phyloP scores from a whole-genome alignment of 2,329 filamentous ascomycete species.

The Diaporthe destruens region DNA sequence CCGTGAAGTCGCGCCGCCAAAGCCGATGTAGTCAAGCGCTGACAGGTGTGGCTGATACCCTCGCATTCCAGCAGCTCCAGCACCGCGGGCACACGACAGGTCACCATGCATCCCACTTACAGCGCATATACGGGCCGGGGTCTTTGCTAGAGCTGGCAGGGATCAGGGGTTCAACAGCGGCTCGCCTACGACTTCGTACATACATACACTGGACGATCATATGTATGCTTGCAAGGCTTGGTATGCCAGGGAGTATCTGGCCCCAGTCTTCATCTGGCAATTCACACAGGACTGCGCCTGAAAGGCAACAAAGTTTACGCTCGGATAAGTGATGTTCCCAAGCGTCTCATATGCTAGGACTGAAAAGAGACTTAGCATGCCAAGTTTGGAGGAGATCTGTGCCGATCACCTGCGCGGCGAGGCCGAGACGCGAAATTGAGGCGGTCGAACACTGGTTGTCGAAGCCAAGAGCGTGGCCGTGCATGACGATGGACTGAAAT shows the following conservation, averaged over 20 bases:
- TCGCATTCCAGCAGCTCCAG: conserved; percentile 4
- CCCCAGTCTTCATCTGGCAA: background rate
- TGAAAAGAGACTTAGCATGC: background rate
- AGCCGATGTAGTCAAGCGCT: conserved; percentile 28
- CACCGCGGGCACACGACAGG: conserved; percentile 14
- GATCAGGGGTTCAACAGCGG: background rate
- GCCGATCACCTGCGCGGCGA: conserved; percentile 1
- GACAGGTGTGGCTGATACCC: conserved; percentile 28
- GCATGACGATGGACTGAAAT: conserved; percentile 11
- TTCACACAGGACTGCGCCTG: background rate
- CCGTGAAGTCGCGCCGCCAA: conserved; percentile 7
- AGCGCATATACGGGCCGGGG: conserved; percentile 31
- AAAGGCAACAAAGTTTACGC: background rate
- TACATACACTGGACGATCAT: background rate
- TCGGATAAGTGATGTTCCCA: conserved; percentile 6
- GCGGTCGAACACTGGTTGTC: background rate
- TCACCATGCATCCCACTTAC: conserved; percentile 18
- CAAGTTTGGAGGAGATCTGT: conserved; percentile 3
- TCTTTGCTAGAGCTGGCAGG: background rate
- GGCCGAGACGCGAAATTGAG: conserved; percentile 16
- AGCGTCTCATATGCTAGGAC: conserved; percentile 1
- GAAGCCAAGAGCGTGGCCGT: conserved; percentile 20
- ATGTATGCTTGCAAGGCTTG: too few species aligned
- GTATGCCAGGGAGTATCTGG: background rate
- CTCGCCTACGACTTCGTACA: background rate